Evolutionary conservation across 2,329 filamentous ascomycete species (phyloP), one percentile per base, ranked within the genome.

Genomic region (Fusarium sarcochroum): DNA sequence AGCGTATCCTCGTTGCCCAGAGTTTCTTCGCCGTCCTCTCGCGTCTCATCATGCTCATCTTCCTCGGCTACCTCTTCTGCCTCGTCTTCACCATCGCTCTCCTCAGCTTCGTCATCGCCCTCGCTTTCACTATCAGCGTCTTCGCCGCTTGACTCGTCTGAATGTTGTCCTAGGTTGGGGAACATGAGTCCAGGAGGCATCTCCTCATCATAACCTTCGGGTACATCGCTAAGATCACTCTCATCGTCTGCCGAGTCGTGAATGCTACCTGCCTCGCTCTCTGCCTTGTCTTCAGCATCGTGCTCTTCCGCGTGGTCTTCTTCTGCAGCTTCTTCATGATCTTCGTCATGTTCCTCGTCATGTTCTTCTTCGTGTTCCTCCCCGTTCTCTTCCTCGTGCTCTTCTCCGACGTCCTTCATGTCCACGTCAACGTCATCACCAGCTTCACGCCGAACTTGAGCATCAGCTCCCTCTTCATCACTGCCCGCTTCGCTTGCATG

Each of bases 201-300:
- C 40, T 89, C 85, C 44, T 88, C 85, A 51, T 89, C 86, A 58
- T 87, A 87, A 40, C 85, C 86, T 6, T 85, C 79, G 25, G 88
- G 83, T 6, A 89, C 85, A 63, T 92, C 90, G 52, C 89, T 91
- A 0, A 92, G 80, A 65, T 91, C 90, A 73, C 89, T 91, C 76
- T 92, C 90, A 55, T 91, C 89, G 65, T 91, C 89, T 1, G 87
- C 89, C 40, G 86, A 90, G 63, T 91, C 89, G 62, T 90, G 87
- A 9, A 89, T 79, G 61, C 87, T 92, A 7, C 85, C 86, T 0
- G 84, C 59, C 17, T 75, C 76, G 38, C 75, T 75, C 21, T 76
- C 74, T 7, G 68, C 68, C 52, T 66, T 76, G 35, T 70, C 79
- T 72, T 72, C 77, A 9, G 72, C 78, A 2, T 70, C 80, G 25